Conservation (phyloP, 257 asterid genomes). For the Penstemon barbatus region DNA sequence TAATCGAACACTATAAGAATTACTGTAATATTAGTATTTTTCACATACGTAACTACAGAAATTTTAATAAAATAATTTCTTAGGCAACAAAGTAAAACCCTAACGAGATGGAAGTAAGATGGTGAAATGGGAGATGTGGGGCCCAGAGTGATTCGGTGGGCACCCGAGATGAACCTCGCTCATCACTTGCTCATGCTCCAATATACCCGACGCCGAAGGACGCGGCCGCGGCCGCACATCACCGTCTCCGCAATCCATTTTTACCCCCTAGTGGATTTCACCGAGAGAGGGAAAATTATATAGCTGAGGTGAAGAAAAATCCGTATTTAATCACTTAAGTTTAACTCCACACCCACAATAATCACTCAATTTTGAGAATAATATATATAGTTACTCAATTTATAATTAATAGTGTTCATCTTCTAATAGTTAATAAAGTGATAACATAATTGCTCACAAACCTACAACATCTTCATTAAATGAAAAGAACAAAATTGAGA, state of each 20-base stretch:
- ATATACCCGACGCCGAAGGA: constrained; percentile 26
- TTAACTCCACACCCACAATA: too few relatives aligned
- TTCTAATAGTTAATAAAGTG: too few relatives aligned
- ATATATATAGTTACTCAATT: too few relatives aligned
- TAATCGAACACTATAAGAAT: neutral
- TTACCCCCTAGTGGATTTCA: constrained; percentile 6
- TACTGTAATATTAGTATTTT: neutral
- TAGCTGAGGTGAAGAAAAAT: too few relatives aligned
- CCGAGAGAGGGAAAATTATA: neutral
- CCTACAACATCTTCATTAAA: too few relatives aligned
- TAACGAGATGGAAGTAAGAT: constrained; percentile 48
- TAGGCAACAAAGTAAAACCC: constrained; percentile 28
- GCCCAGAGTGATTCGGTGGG: constrained; percentile 65
- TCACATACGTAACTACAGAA: constrained; percentile 4
- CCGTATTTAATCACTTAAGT: too few relatives aligned
- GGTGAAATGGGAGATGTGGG: constrained; percentile 68
- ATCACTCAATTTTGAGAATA: too few relatives aligned
- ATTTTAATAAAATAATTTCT: too few relatives aligned
- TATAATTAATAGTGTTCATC: too few relatives aligned
- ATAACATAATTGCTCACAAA: too few relatives aligned
- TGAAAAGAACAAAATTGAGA: too few relatives aligned
- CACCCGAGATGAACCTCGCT: constrained; percentile 96
- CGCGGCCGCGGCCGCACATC: constrained; percentile 20
- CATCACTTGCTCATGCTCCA: constrained; percentile 77
- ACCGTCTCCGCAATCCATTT: constrained; percentile 38